Conservation (phyloP, 2,329 filamentous ascomycete species). For the Aspergillus sclerotialis region DNA sequence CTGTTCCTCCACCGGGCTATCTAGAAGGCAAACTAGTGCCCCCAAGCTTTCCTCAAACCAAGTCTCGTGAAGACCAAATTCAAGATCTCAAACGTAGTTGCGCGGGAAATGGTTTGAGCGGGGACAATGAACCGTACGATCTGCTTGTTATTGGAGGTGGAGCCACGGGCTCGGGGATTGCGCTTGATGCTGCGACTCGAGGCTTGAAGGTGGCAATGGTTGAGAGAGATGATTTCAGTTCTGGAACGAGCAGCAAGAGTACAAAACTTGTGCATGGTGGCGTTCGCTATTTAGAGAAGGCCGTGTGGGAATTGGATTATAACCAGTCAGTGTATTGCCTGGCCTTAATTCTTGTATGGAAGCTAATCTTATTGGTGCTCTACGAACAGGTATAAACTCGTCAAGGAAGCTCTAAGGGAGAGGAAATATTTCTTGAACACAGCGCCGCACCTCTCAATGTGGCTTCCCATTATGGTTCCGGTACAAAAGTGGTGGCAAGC, state of each 20-base stretch:
- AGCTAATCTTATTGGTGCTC: slow-evolving; percentile 5
- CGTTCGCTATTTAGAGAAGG: slow-evolving; percentile 79
- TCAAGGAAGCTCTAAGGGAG: slow-evolving; percentile 75
- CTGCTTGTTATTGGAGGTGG: slow-evolving; percentile 72
- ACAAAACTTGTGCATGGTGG: slow-evolving; percentile 82
- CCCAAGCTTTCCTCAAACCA: slow-evolving; percentile 46
- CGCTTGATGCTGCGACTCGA: slow-evolving; percentile 71
- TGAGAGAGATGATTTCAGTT: slow-evolving; percentile 75
- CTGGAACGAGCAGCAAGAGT: slow-evolving; percentile 78
- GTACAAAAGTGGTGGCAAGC: slow-evolving; percentile 78
- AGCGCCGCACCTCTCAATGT: slow-evolving; percentile 71
- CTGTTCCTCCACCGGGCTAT: slow-evolving; percentile 57
- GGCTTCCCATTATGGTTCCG: slow-evolving; percentile 77
- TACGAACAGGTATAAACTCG: slow-evolving; percentile 54
- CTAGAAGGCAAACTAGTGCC: slow-evolving; percentile 52
- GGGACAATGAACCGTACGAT: slow-evolving; percentile 53
- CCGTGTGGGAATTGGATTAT: slow-evolving; percentile 78
- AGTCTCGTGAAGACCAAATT: slow-evolving; percentile 45
- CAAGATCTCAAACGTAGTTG: slow-evolving; percentile 43
- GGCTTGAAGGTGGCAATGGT: slow-evolving; percentile 74
- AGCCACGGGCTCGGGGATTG: slow-evolving; percentile 73
- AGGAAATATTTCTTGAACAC: slow-evolving; percentile 78
- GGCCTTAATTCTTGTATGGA: not conserved
- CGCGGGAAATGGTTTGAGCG: slow-evolving; percentile 8
- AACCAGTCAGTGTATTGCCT: slow-evolving; percentile 51